Evolutionary conservation across 2,329 filamentous ascomycete genomes (phyloP), one percentile per base, ranked within the genome.

Genomic region (Graphium sp.): DNA sequence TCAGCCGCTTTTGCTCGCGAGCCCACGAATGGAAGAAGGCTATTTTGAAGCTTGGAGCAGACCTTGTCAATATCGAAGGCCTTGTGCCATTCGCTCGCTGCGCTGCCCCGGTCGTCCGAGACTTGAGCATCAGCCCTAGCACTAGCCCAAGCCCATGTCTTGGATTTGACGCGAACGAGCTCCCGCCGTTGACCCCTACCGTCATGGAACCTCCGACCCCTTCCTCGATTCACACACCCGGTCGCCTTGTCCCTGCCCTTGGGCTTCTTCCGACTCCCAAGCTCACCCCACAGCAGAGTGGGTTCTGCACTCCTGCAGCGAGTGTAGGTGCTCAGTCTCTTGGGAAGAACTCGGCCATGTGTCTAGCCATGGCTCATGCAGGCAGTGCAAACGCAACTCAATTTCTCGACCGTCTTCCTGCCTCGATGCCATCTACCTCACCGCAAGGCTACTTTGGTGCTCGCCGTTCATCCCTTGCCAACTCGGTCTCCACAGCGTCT

Each of bases 391-490:
- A 44, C 35, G 50, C 58, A 15, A 42, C 55, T 14, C 66, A 71
- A 39, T 52, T 51, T 22, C 43, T 65, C 23, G 68, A 74, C 33
- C 60, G 62, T 37, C 66, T 66, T 54, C 57, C 61, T 25, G 44
- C 45, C 14, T 48, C 53, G 10, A 50, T 52, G 32, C 55, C 54
- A 4, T 60, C 62, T 4, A 13, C 23, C 8, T 72, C 70, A 13
- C 67, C 68, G 16, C 56, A 60, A 40, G 54, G 52, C 38, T 60
- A 61, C 39, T 43, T 53, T 28, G 44, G 56, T 3, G 50, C 55
- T 21, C 69, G 70, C 34, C 67, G 69, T 35, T 72, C 69, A 10
- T 74, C 70, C 11, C 61, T 74, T 34, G 69, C 68, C 44, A 71
- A 62, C 42, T 71, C 70, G 12, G 54, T 70, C 39, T 75, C 70